Conservation (phyloP, 2,329 filamentous ascomycete genomes). For the Rutstroemia sp. region DNA sequence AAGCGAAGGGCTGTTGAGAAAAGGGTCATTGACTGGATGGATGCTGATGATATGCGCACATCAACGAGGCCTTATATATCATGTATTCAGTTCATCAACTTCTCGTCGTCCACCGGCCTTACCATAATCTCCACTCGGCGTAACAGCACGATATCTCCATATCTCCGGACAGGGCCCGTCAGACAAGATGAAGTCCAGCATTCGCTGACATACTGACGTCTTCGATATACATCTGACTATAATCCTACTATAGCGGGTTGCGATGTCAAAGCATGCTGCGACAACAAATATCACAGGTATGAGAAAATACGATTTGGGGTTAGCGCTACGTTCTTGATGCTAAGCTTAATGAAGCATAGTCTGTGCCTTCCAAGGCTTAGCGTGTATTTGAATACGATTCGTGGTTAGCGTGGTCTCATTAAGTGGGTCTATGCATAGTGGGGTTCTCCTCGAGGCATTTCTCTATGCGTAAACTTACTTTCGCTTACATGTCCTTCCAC, state of each 20-base stretch:
- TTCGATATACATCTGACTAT: too few species aligned
- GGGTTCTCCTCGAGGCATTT: background rate
- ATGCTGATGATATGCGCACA: background rate
- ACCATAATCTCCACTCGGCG: too few species aligned
- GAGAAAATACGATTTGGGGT: background rate
- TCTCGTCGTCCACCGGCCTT: too few species aligned
- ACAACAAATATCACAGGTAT: too few species aligned
- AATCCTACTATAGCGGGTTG: too few species aligned
- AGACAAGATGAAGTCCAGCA: background rate
- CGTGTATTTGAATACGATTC: background rate
- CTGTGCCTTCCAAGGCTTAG: background rate
- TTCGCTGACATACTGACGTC: background rate
- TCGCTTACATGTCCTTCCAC: slow-evolving; percentile 1
- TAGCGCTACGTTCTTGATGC: background rate
- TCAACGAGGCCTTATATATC: too few species aligned
- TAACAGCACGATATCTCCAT: background rate
- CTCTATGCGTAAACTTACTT: background rate
- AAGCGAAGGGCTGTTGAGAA: too few species aligned
- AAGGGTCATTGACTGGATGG: background rate
- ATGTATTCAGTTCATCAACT: too few species aligned
- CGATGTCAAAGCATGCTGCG: too few species aligned
- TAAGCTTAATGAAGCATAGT: background rate
- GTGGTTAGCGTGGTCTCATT: background rate
- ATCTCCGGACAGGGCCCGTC: background rate
- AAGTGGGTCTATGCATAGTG: background rate